Evolutionary conservation across 1,284 basidiomycete genomes (phyloP), one percentile per base, ranked within the genome.

Genomic region (Ganoderma lucidum): DNA sequence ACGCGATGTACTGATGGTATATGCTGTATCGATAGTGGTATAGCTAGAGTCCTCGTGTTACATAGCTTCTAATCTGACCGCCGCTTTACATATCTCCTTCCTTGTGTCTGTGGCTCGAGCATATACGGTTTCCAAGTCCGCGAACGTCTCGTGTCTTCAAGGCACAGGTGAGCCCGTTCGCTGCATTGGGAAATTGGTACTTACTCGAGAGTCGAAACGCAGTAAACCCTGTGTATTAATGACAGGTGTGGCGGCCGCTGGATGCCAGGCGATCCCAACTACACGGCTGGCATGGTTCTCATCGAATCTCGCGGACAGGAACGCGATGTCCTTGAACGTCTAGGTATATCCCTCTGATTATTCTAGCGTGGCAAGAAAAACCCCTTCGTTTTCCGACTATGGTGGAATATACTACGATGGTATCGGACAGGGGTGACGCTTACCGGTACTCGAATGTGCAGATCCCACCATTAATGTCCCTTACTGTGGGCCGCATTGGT

Each of bases 11-110:
- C 62, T 71, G 70, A 71, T 70, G 72, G 66, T 66, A 64, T 67
- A 63, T 60, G 72, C 70, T 73, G 72, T 73, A 73, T 73, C 72
- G 51, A 53, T 73, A 73, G 70, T 70, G 72, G 72, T 73, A 73
- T 71, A 65, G 72, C 72, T 71, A 68, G 70, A 73, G 58, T 67
- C 66, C 53, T 65, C 64, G 66, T 71, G 70, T 68, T 71, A 71
- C 72, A 59, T 71, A 70, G 71, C 65, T 68, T 67, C 63, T 70
- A 68, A 73, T 73, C 66, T 44, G 58, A 64, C 64, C 62, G 59
- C 70, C 53, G 62, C 66, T 69, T 35, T 66, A n/a, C n/a, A n/a
- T n/a, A 62, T 66, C 41, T 70, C 53, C 45, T 35, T 15, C 53
- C 17, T 32, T 37, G 12, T 14, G 10, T 23, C 32, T 14, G 30